These are phyloP conservation scores for Phialophora macrospora DNA, from an alignment of 2,329 filamentous ascomycete species.

Conservation along the genomic window DNA sequence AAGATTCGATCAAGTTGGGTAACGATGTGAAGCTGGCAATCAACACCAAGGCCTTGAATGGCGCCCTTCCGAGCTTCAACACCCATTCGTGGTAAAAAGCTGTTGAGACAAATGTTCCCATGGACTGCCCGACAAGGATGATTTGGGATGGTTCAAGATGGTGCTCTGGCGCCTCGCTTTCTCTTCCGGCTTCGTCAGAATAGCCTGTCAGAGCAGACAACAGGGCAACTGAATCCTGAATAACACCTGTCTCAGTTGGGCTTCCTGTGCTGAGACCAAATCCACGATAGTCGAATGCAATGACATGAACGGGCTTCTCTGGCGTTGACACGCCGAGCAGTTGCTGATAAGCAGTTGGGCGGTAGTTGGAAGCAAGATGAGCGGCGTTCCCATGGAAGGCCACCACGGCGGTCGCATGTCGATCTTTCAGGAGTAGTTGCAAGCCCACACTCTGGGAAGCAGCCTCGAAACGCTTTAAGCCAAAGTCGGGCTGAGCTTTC, in stretches of 20 bases:
- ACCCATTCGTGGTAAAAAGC: slow-evolving; percentile 59
- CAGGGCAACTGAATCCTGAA: slow-evolving; percentile 75
- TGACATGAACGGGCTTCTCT: slow-evolving; percentile 69
- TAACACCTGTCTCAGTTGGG: slow-evolving; percentile 79
- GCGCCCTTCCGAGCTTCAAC: slow-evolving; percentile 61
- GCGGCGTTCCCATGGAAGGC: slow-evolving; percentile 74
- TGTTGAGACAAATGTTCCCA: slow-evolving; percentile 82
- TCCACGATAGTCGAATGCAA: slow-evolving; percentile 78
- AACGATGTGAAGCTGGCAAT: slow-evolving; percentile 80
- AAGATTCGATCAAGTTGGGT: slow-evolving; percentile 73
- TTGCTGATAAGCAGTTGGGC: slow-evolving; percentile 77
- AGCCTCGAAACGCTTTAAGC: slow-evolving; percentile 43
- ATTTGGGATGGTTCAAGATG: slow-evolving; percentile 72
- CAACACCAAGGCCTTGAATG: slow-evolving; percentile 80
- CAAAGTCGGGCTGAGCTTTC: slow-evolving; percentile 53
- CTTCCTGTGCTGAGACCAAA: slow-evolving; percentile 69
- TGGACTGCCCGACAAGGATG: slow-evolving; percentile 80
- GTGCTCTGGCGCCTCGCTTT: neutral
- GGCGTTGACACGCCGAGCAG: slow-evolving; percentile 72
- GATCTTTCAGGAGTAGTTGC: slow-evolving; percentile 57
- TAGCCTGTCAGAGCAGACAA: slow-evolving; percentile 65
- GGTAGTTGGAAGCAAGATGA: slow-evolving; percentile 77
- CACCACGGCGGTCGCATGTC: slow-evolving; percentile 59
- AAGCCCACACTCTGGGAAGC: slow-evolving; percentile 57
- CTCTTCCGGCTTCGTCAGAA: slow-evolving; percentile 44